These are phyloP conservation scores for Vitis amurensis DNA, from an alignment of 164 flowering plant species.

Conservation along the genomic window DNA sequence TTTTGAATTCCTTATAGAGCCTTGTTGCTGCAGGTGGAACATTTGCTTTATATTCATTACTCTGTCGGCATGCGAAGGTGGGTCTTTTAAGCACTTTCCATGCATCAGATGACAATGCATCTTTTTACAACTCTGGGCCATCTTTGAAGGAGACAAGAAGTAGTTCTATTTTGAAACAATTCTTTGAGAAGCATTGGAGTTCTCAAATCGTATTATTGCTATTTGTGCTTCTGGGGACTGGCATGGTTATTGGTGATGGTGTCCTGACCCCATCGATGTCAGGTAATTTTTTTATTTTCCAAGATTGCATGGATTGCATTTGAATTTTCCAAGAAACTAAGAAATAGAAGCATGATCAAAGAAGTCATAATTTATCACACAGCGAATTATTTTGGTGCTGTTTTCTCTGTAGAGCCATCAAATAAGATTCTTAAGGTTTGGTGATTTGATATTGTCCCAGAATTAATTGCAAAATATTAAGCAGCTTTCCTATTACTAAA, in stretches of 20 bases:
- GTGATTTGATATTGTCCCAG: too few relatives aligned
- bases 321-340: too few relatives aligned
- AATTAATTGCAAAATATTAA: too few relatives aligned
- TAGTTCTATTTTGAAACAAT: conserved; percentile 31
- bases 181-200: conserved; percentile 41
- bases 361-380: too few relatives aligned
- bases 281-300: conserved; percentile 23
- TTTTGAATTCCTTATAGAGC: background rate
- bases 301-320: too few relatives aligned
- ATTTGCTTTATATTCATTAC: conserved; percentile 64
- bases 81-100: conserved; percentile 33
- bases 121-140: conserved; percentile 16
- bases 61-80: conserved; percentile 45
- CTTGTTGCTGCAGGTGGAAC: conserved; percentile 50
- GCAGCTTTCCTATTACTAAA: too few relatives aligned
- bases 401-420: too few relatives aligned
- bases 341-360: too few relatives aligned
- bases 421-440: too few relatives aligned
- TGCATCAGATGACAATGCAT: conserved; percentile 25
- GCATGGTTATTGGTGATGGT: conserved; percentile 69
- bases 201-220: conserved; percentile 42
- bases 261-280: conserved; percentile 62
- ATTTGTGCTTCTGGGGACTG: conserved; percentile 52
- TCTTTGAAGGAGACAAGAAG: conserved; percentile 31
- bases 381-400: too few relatives aligned